Percentiles rank a stretch among this genome's conserved stretches.
Evolutionary conservation across 352 stramenopile species (phyloP).

Genomic region (Aphanomyces astaci): DNA sequence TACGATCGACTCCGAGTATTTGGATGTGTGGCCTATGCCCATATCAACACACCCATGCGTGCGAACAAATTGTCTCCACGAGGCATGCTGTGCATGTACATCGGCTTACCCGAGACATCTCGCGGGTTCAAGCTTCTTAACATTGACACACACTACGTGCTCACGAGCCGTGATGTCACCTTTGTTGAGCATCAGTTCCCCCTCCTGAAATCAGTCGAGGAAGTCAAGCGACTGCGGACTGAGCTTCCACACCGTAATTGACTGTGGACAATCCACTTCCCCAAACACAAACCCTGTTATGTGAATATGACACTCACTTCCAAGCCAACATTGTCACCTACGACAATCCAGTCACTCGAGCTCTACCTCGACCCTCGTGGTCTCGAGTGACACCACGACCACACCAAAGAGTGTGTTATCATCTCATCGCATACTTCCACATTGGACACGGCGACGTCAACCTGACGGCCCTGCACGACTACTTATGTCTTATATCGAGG

Average conservation of each 20-base stretch:
- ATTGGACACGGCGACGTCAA: background rate
- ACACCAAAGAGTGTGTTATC: background rate
- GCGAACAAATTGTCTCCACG: background rate
- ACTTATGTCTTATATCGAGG: background rate
- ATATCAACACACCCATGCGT: background rate
- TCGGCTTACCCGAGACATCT: too few relatives aligned
- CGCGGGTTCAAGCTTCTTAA: too few relatives aligned
- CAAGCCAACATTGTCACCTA: background rate
- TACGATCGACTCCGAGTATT: too few relatives aligned
- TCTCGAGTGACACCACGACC: background rate
- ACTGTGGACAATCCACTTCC: background rate
- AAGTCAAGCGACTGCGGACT: background rate
- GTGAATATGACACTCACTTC: background rate
- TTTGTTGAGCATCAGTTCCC: background rate
- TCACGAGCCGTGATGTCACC: background rate
- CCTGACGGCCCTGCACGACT: background rate
- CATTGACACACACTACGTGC: too few relatives aligned
- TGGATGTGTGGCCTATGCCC: background rate
- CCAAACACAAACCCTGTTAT: background rate
- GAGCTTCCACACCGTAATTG: background rate
- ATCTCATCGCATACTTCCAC: background rate
- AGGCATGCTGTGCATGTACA: background rate
- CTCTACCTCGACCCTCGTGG: background rate
- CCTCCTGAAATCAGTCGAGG: background rate
- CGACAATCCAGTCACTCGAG: background rate